Evolutionary conservation across 345 rosid genomes (phyloP), one percentile per base, ranked within the genome.

Genomic region (Lenwebbia sp.): DNA sequence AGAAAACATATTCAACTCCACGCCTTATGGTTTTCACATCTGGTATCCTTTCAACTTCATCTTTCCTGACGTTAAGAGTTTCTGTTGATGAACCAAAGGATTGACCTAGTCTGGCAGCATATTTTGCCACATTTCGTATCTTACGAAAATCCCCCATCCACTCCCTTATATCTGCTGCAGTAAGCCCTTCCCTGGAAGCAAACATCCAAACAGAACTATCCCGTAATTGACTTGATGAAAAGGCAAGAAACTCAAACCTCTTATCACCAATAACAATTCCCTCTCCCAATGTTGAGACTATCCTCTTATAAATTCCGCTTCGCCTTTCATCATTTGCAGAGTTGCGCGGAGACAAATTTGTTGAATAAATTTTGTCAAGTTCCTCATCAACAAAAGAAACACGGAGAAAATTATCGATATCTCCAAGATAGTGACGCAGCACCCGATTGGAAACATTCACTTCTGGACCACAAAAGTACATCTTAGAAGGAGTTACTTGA

Each of bases 161-260:
- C 12, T 44, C 85, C 89, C 96, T 88, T 23, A 93, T 94, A 55
- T 52, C 81, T 23, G 82, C 87, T 21, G 94, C 91, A 1, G 88
- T 92, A 25, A 91, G 88, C 58, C 89, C 90, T 5, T 84, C 84
- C 62, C 74, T 89, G 4, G 94, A 90, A 25, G 96, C 95, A 89
- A 94, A 93, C 95, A 94, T 93, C 96, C 96, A 93, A 11, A 88
- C 87, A 1, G 96, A 92, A 82, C 86, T 90, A 25, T 92, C 96
- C 22, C 92, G 84, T 25, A 94, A 11, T 22, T 94, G 94, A 85
- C 92, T 91, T 4, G 88, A 82, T 5, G 95, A 94, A 57, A 92
- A 94, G 56, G 93, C 96, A 7, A 94, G 92, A 89, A 94, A 94
- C 85, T 94, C 94, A 50, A 92, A 90, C 84, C 81, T 87, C 87